Evolutionary conservation across 345 rosid genomes (phyloP).

Genomic region (Euphorbia lathyris): DNA sequence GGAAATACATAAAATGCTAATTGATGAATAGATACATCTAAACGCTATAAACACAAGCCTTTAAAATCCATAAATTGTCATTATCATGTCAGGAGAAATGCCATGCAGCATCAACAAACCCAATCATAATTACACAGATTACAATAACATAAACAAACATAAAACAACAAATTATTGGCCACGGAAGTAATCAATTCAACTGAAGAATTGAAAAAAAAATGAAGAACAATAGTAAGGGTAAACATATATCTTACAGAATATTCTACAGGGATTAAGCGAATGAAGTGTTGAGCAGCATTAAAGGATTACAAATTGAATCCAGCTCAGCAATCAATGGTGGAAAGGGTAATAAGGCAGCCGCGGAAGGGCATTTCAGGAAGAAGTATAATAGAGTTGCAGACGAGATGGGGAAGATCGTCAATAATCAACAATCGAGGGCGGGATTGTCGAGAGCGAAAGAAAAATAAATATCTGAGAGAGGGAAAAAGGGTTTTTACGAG

Average conservation of each 20-base stretch:
- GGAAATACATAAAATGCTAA: background rate
- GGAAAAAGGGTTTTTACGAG: conserved; percentile 11
- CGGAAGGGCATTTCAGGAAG: conserved; percentile 28
- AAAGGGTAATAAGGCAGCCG: conserved; percentile 14
- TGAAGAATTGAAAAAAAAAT: background rate
- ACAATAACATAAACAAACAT: too few relatives aligned
- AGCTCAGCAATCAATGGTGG: background rate
- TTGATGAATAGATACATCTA: background rate
- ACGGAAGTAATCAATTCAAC: background rate
- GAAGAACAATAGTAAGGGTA: background rate
- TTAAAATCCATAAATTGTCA: background rate
- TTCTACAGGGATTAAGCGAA: conserved; percentile 20
- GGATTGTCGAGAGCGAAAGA: too few relatives aligned
- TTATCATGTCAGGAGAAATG: background rate
- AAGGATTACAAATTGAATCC: conserved; percentile 15
- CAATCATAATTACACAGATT: background rate
- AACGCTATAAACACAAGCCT: background rate
- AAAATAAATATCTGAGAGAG: conserved; percentile 1
- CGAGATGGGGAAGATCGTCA: conserved; percentile 36
- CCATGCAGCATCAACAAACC: background rate
- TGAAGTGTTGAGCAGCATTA: conserved; percentile 6
- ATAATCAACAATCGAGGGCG: conserved; percentile 22
- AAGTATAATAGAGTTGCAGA: background rate
- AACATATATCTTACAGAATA: conserved; percentile 22
- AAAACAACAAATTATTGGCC: too few relatives aligned